Evolutionary conservation across 2,329 filamentous ascomycete genomes (phyloP).

Genomic region (Colletotrichum destructivum): DNA sequence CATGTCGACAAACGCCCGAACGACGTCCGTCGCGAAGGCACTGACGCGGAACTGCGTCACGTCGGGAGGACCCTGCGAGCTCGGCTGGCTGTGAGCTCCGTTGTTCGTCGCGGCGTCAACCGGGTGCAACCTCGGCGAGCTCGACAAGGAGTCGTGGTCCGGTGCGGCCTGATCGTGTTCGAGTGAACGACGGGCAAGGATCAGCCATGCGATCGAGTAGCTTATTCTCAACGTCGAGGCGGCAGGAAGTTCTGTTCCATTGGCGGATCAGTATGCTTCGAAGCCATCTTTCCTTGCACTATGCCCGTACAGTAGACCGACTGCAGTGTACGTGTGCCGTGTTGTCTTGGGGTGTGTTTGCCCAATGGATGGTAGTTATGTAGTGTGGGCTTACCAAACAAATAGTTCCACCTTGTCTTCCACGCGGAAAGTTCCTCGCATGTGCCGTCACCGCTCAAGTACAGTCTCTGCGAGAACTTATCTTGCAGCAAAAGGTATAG

Average conservation of each 20-base stretch:
- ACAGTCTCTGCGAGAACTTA: constrained; percentile 51
- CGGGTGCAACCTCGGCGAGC: constrained; percentile 27
- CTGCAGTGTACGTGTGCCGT: neutral
- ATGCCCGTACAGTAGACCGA: no score
- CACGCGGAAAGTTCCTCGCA: constrained; percentile 52
- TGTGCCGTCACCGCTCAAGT: constrained; percentile 49
- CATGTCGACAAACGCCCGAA: constrained; percentile 38
- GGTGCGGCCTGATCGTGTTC: constrained; percentile 35
- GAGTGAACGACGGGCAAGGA: constrained; percentile 46
- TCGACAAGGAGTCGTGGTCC: constrained; percentile 37
- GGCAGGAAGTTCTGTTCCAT: constrained; percentile 49
- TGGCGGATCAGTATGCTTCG: neutral
- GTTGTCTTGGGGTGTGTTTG: neutral
- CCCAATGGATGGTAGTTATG: neutral
- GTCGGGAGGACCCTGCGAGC: constrained; percentile 10
- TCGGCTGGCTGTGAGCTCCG: neutral
- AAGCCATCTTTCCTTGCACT: neutral
- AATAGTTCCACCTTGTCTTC: constrained; percentile 54
- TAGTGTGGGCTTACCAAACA: constrained; percentile 48
- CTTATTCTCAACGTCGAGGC: constrained; percentile 53
- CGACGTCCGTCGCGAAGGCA: constrained; percentile 35
- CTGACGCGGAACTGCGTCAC: constrained; percentile 32
- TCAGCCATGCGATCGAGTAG: constrained; percentile 53
- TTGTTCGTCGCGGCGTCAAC: constrained; percentile 16
- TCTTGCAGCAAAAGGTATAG: constrained; percentile 55